phyloP scores from a whole-genome alignment of 148 eudicot genomes.

The Salicornia ramosissima region DNA sequence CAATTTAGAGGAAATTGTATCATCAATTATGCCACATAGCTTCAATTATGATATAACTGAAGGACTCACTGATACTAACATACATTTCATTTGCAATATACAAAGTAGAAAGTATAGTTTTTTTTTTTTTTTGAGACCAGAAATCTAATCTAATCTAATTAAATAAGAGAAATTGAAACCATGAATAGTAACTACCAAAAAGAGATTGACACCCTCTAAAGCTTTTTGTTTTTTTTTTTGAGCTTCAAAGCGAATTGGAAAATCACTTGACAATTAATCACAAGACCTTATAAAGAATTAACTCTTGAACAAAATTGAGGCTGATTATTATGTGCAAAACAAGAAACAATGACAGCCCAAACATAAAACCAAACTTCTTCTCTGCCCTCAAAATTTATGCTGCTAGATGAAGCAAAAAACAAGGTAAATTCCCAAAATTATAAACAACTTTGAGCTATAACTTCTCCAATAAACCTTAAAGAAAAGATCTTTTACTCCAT shows the following conservation, averaged over 20 bases:
- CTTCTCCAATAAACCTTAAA: background rate
- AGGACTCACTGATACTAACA: too few species aligned
- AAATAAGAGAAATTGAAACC: background rate
- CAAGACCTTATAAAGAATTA: background rate
- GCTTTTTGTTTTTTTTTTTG: background rate
- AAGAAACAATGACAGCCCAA: background rate
- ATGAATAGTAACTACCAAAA: background rate
- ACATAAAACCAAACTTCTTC: background rate
- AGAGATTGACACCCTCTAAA: too few species aligned
- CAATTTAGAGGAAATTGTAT: too few species aligned
- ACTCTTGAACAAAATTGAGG: too few species aligned
- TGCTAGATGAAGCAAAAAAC: constrained; percentile 8
- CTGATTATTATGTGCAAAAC: background rate
- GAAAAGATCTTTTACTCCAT: constrained; percentile 14
- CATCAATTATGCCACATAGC: too few species aligned
- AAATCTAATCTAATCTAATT: background rate
- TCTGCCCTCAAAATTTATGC: constrained; percentile 9
- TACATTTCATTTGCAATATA: background rate
- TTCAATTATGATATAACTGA: too few species aligned
- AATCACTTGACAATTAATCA: background rate
- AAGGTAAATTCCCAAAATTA: background rate
- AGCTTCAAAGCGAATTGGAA: constrained; percentile 5
- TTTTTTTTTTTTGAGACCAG: too few species aligned
- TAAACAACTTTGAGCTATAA: background rate
- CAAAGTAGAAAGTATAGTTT: too few species aligned